Conservation (phyloP, 208 protist genomes). For the Porcisia hertigi region DNA sequence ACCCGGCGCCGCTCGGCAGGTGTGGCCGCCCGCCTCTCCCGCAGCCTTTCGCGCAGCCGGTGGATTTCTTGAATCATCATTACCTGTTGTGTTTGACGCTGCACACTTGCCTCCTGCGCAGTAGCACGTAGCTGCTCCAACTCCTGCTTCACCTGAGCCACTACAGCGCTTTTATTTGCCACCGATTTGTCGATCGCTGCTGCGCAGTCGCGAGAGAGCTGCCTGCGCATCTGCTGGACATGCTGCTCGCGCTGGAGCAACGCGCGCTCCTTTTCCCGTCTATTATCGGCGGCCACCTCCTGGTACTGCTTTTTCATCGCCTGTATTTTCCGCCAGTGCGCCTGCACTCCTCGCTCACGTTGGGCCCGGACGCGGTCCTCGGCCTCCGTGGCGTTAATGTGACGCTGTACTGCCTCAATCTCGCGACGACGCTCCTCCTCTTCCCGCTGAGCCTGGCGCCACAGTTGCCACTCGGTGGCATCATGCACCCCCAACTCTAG, state of each 20-base stretch:
- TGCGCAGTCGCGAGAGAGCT: conserved; percentile 33
- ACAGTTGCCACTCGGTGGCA: conserved; percentile 51
- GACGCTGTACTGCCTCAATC: conserved; percentile 35
- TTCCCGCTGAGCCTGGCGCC: conserved; percentile 49
- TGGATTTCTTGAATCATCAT: conserved; percentile 68
- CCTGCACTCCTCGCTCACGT: conserved; percentile 19
- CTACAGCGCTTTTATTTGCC: conserved; percentile 28
- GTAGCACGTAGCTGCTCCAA: conserved; percentile 37
- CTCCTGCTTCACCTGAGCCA: conserved; percentile 44
- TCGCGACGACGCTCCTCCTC: conserved; percentile 31
- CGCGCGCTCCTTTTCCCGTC: conserved; percentile 13
- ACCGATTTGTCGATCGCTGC: conserved; percentile 30
- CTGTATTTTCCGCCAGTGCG: conserved; percentile 22
- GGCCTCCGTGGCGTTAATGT: conserved; percentile 44
- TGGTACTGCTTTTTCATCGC: conserved; percentile 24
- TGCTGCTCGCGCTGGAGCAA: conserved; percentile 19
- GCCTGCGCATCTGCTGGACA: conserved; percentile 30
- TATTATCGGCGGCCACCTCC: conserved; percentile 8
- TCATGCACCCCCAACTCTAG: conserved; percentile 53
- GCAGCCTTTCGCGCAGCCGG: conserved; percentile 53
- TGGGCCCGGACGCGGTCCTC: conserved; percentile 30
- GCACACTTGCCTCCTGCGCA: conserved; percentile 41
- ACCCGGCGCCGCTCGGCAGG: conserved; percentile 24
- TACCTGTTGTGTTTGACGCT: conserved; percentile 39
- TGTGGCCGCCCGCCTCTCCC: conserved; percentile 29